phyloP scores from a whole-genome alignment of 805 yeast genomes.

The Candida montana region DNA sequence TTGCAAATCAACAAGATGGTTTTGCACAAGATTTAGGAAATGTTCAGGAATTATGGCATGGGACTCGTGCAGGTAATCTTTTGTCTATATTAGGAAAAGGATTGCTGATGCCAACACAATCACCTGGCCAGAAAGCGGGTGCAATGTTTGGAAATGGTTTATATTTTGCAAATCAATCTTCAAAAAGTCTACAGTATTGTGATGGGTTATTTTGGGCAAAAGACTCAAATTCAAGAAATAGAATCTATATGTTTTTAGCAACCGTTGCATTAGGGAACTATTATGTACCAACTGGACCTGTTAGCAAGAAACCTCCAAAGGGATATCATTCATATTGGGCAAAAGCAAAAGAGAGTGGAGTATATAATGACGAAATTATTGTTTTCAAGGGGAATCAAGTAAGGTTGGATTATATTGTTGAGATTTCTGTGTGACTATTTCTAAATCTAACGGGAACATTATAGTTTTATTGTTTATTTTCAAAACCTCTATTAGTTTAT shows the following conservation, averaged over 20 bases:
- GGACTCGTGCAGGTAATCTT: conserved; percentile 7
- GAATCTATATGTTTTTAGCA: conserved; percentile 5
- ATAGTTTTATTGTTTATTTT: too few relatives aligned
- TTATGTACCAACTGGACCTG: conserved; percentile 2
- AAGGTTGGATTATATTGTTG: conserved; percentile 5
- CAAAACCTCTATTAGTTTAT: background rate
- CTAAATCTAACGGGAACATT: too few relatives aligned
- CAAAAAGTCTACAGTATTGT: conserved; percentile 5
- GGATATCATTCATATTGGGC: conserved; percentile 7
- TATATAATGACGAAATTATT: conserved; percentile 5
- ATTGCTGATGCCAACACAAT: conserved; percentile 1
- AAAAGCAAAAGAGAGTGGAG: conserved; percentile 2
- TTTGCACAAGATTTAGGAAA: conserved; percentile 4
- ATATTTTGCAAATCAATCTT: conserved; percentile 6
- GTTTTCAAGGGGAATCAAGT: conserved; percentile 6
- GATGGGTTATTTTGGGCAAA: conserved; percentile 7
- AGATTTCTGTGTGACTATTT: background rate
- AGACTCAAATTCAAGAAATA: conserved; percentile 1
- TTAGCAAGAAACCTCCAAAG: background rate
- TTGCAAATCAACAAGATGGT: conserved; percentile 3
- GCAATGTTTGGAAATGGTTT: conserved; percentile 7
- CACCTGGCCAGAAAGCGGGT: conserved; percentile 5
- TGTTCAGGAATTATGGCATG: conserved; percentile 7
- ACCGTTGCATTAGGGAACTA: conserved; percentile 6
- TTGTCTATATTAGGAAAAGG: conserved; percentile 5